Conservation (phyloP, 768 basidiomycete genomes). For the Astraeus odoratus region DNA sequence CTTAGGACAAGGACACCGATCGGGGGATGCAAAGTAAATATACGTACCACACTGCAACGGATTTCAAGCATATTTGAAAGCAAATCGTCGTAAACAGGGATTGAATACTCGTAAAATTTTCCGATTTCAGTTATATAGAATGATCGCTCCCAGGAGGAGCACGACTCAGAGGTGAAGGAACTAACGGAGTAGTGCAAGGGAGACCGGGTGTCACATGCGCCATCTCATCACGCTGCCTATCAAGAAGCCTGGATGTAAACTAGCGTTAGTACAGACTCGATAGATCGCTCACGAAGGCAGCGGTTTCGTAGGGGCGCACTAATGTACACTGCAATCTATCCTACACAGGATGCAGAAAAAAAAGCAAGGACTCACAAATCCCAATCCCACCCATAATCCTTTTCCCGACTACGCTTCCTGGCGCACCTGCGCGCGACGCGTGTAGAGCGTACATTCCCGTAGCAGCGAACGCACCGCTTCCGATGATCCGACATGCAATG, state of each 20-base stretch:
- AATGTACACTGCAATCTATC: no score
- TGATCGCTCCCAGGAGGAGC: not conserved
- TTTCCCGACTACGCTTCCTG: constrained; percentile 56
- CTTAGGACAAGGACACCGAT: no score
- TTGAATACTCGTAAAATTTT: no score
- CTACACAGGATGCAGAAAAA: not conserved
- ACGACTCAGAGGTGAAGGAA: no score
- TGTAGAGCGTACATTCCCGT: constrained; percentile 64
- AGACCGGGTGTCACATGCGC: constrained; percentile 11
- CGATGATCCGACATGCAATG: constrained; percentile 62
- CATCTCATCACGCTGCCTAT: constrained; percentile 25
- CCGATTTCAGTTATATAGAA: not conserved
- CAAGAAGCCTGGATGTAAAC: constrained; percentile 25
- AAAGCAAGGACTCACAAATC: constrained; percentile 37
- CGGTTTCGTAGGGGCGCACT: no score
- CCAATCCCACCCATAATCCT: constrained; percentile 56
- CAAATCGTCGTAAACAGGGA: no score
- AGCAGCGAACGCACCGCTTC: constrained; percentile 54
- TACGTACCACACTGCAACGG: no score
- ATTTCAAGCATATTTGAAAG: no score
- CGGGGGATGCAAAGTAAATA: no score
- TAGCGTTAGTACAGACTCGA: no score
- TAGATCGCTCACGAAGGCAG: no score
- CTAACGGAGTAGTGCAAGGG: not conserved
- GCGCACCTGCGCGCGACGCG: constrained; percentile 55